phyloP scores from a whole-genome alignment of 345 rosid species.

The Citrus sp. region DNA sequence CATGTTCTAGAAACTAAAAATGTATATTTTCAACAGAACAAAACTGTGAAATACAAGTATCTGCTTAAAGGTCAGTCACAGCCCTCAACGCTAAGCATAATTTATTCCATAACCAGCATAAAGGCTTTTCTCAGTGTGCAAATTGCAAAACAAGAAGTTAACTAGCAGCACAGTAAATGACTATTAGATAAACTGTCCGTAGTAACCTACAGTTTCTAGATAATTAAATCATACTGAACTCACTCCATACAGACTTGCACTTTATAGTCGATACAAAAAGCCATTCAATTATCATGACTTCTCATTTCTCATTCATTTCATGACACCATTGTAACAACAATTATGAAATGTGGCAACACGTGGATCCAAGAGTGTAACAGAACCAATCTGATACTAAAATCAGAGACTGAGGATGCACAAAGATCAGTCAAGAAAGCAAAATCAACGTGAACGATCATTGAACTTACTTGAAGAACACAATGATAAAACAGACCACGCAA shows the following conservation, averaged over 20 bases:
- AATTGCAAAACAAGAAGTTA: neutral
- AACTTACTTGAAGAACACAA: too few relatives aligned
- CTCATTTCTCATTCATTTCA: neutral
- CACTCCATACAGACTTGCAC: neutral
- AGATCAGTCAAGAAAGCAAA: neutral
- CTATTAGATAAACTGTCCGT: neutral
- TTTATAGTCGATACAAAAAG: neutral
- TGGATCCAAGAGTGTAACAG: neutral
- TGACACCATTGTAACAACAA: neutral
- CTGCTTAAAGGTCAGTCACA: neutral
- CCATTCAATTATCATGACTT: neutral
- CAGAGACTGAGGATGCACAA: neutral
- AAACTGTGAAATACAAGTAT: neutral
- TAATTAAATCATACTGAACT: neutral
- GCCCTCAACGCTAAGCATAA: neutral
- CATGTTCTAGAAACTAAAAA: neutral
- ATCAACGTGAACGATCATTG: neutral
- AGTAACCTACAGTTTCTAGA: neutral
- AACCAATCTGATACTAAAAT: neutral
- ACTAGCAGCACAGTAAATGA: neutral
- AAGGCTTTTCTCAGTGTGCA: neutral
- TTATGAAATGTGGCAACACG: neutral
- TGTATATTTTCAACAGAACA: neutral
- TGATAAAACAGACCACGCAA: neutral
- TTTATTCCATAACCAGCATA: neutral